Evolutionary conservation across 257 asterid species (phyloP), one percentile per base, ranked within the genome.

Genomic region (Solanum infundibuliforme): DNA sequence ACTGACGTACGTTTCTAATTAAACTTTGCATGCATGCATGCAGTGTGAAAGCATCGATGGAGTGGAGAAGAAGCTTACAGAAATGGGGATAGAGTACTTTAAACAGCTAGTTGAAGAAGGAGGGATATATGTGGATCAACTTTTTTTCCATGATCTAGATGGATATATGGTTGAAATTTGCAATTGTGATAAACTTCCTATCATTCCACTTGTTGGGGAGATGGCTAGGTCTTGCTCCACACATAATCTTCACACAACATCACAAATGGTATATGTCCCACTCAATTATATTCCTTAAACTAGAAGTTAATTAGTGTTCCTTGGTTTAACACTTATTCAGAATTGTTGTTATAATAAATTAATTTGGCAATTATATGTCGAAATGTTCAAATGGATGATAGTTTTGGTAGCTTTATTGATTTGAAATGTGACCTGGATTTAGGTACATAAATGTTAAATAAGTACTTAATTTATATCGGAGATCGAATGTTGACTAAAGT

Each of bases 151-250:
- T 86, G 98, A 96, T 43, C 98, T 98, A 1, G 98, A 95, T 36
- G 98, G 98, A 0, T 96, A 95, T 95, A 96, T 96, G 98, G 91
- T 95, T 7, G 99, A 96, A 87, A 94, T 96, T 76, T 96, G 99
- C 92, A 94, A 96, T 89, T 96, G 99, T 85, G 98, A 96, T 25
- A 91, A 95, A 84, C 84, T 96, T 25, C 98, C 99, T n/a, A 88
- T 95, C 23, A 41, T 96, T 65, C 97, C 98, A 0, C 71, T 96
- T 85, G 94, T 96, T 36, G 97, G 95, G 39, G 97, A 92, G 86
- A 87, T 95, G 88, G 93, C 90, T 55, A 93, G 95, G 2, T 90
- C 98, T 2, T 96, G 99, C 89, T 94, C 98, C 0, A 89, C 95
- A 85, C 21, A 92, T 21, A 94, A 95, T 77, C 87, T 95, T 48